These are phyloP conservation scores for Puccinellia tenuiflora DNA, from an alignment of 176 grass and related monocot genomes.

Conservation along the genomic window DNA sequence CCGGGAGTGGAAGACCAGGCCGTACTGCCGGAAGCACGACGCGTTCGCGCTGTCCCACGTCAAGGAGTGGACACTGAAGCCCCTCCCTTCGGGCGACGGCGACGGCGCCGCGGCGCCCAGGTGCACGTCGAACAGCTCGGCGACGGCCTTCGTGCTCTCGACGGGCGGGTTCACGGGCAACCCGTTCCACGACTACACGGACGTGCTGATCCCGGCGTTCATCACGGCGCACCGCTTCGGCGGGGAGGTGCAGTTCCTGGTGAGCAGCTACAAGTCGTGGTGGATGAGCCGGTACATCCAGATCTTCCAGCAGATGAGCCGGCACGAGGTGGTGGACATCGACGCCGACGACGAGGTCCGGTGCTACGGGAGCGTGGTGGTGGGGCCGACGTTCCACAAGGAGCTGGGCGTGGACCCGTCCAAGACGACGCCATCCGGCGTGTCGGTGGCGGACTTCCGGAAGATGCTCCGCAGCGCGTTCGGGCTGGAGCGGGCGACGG, in stretches of 20 bases:
- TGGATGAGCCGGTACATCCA: conserved; percentile 57
- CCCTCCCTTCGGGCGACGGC: not conserved
- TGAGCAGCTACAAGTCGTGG: conserved; percentile 63
- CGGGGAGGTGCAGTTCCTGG: conserved; percentile 65
- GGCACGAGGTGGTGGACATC: conserved; percentile 59
- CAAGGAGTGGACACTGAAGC: conserved; percentile 49
- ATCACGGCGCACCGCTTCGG: conserved; percentile 42
- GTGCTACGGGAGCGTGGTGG: conserved; percentile 50
- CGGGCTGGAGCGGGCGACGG: conserved; percentile 53
- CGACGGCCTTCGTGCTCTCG: conserved; percentile 47
- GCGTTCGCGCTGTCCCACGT: conserved; percentile 28
- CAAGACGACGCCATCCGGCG: conserved; percentile 12
- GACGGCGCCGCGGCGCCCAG: not conserved
- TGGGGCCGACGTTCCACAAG: conserved; percentile 61
- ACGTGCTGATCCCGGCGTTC: conserved; percentile 77
- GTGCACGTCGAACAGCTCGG: conserved; percentile 50
- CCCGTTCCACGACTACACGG: conserved; percentile 89
- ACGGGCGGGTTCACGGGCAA: conserved; percentile 72
- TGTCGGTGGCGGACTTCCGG: conserved; percentile 50
- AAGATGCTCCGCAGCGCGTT: conserved; percentile 50
- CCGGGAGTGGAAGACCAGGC: conserved; percentile 39
- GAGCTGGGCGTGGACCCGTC: conserved; percentile 55
- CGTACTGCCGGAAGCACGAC: conserved; percentile 63
- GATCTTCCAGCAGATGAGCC: conserved; percentile 61
- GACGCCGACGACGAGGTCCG: conserved; percentile 52